Evolutionary conservation across 2,329 filamentous ascomycete genomes (phyloP).

Genomic region (Colletotrichum liriopes): DNA sequence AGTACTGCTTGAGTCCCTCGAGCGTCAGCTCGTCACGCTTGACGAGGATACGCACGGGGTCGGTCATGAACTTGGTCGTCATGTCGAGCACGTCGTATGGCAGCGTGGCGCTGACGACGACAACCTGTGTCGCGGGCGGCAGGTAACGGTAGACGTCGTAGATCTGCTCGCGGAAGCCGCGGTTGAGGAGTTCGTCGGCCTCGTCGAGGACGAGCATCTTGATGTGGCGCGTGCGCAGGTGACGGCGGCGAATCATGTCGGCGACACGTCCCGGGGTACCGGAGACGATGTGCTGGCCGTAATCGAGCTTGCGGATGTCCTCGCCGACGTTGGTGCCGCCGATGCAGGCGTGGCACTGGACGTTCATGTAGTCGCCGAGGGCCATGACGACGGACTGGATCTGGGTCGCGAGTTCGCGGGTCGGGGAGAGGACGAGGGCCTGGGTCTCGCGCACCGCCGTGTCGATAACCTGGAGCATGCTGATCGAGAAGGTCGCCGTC

Average conservation of each 20-base stretch:
- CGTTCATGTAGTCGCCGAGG: constrained; percentile 99
- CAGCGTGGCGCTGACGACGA: constrained; percentile 95
- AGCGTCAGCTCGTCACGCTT: constrained; percentile 99
- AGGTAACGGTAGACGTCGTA: constrained; percentile 99
- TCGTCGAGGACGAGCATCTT: constrained; percentile 76
- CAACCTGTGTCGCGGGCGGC: constrained; percentile 97
- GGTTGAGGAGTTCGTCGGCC: constrained; percentile 81
- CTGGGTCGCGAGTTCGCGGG: constrained; percentile 96
- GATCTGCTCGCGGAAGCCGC: constrained; percentile 97
- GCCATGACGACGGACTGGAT: constrained; percentile 99
- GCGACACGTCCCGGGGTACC: constrained; percentile 95
- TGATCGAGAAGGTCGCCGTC: constrained; percentile 96
- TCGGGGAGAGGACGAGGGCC: constrained; percentile 95
- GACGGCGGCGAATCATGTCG: constrained; percentile 74
- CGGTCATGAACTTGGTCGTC: constrained; percentile 99
- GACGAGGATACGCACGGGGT: constrained; percentile 95
- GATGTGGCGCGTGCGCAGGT: constrained; percentile 73
- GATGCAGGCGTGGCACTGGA: constrained; percentile 98
- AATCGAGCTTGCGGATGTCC: constrained; percentile 97
- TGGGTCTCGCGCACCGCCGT: constrained; percentile 93
- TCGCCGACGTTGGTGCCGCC: constrained; percentile 98
- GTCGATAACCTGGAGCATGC: constrained; percentile 95
- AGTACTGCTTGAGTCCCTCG: constrained; percentile 98
- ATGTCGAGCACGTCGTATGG: constrained; percentile 99
- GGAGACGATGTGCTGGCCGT: constrained; percentile 97